Base-by-base conservation (phyloP, 108 stramenopile species). In the Pseudonitzschia multiseries region DNA sequence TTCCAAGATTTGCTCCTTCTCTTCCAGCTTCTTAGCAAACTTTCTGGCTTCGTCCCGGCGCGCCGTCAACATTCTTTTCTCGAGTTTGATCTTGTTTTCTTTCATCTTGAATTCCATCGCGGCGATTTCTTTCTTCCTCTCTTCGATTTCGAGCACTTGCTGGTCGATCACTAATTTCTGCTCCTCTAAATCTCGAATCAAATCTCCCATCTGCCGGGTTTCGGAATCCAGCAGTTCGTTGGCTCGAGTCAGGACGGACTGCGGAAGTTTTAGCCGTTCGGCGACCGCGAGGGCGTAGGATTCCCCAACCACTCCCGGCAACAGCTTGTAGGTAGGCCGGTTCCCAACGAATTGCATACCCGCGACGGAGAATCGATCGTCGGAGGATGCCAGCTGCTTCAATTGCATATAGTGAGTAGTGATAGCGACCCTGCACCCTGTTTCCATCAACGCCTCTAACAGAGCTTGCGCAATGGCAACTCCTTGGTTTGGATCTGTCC, bases 401-500 rank as follows among this genome's bases (percentile, higher is more conserved):
- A 98, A 75, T 74, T 86, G 89, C 77, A 87, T 57, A 71, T 94
- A 96, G 76, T 98, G 97, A 0, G 97, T 98, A 2, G 97, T 98
- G 22, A 95, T 92, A 15, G 91, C 95, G 29, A 94, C 90, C n/a
- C 96, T 75, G 32, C 92, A 82, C 10, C 92, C 95, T 40, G 86
- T 84, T 12, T 90, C 95, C 36, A 96, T 51, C 62, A 97, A 68
- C 17, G 89, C 94, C 72, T 98, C 98, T 27, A 98, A 73, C 13
- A 96, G 64, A 0, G 98, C 94, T 69, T 95, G 96, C 12, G 96
- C 98, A n/a, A 97, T 89, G 0, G 98, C 98, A 10, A 92, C 96
- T 26, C 98, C 98, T 71, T 98, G 98, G 33, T 77, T 81, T 31
- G 98, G 96, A 79, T 97, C 97, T 0, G 98, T 98, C 0, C 98